A percentile compares a stretch with the other conserved stretches of the same genome.
Evolutionary conservation across 2,329 filamentous ascomycete species (phyloP).

Genomic region (Apiospora koreana): DNA sequence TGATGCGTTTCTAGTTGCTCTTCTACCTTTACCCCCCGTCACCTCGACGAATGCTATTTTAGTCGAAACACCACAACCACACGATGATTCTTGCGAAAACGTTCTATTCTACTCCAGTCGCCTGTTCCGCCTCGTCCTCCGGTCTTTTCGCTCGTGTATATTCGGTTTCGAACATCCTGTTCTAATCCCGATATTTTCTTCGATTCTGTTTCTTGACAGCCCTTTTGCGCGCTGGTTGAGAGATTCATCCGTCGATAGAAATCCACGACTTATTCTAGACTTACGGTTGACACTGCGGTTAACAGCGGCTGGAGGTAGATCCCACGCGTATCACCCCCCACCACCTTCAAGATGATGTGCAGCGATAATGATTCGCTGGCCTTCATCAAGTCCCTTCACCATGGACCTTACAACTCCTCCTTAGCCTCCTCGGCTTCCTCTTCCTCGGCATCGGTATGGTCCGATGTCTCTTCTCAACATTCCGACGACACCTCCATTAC

Average conservation of each 20-base stretch:
- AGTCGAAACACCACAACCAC: constrained; percentile 33
- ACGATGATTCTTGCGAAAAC: constrained; percentile 62
- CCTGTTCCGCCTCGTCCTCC: constrained; percentile 62
- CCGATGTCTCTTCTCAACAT: constrained; percentile 67
- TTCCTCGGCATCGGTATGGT: constrained; percentile 78
- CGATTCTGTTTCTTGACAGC: constrained; percentile 41
- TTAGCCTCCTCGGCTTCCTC: constrained; percentile 76
- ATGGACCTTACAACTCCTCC: constrained; percentile 67
- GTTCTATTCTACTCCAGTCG: constrained; percentile 57
- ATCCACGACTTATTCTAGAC: constrained; percentile 30
- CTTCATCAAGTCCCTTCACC: constrained; percentile 49
- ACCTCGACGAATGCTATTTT: constrained; percentile 29
- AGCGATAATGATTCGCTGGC: constrained; percentile 54
- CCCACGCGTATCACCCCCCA: constrained; percentile 12
- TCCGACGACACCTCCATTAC: constrained; percentile 70
- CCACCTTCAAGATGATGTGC: constrained; percentile 58
- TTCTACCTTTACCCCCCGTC: constrained; percentile 34
- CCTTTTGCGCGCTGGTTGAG: constrained; percentile 40
- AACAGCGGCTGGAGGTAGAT: constrained; percentile 57
- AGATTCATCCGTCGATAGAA: constrained; percentile 45
- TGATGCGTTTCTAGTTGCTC: constrained; percentile 31
- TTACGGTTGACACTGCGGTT: constrained; percentile 48
- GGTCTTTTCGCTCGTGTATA: constrained; percentile 59
- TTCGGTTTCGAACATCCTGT: constrained; percentile 41
- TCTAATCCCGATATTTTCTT: constrained; percentile 44